Evolutionary conservation across 768 basidiomycete species (phyloP), one percentile per base, ranked within the genome.

Genomic region (Boletus rufocinnamomeus): DNA sequence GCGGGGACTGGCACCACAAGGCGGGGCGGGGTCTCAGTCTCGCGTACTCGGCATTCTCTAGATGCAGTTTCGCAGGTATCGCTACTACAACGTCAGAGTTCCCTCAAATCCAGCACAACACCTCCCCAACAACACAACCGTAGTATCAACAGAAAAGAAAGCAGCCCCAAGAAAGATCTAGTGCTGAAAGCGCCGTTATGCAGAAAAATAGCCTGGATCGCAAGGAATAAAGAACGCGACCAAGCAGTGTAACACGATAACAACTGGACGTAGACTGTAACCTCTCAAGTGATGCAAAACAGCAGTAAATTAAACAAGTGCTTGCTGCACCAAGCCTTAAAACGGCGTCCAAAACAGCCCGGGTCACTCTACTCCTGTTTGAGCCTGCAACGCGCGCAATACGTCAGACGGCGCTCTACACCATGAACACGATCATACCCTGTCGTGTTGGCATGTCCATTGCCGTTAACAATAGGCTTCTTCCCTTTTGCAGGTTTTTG

Each of bases 401-500:
- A 40, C 6, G 32, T 57, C 21, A 65, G 58, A 56, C 37, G 32
- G 27, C 19, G n/a, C 30, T 25, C 25, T 9, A 21, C 17, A 21
- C 3, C 34, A 45, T 38, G n/a, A 40, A 40, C 41, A 32, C 6
- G 30, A 40, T 51, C 72, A 19, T 62, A 77, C 74, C 66, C 71
- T 56, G 67, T 68, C 32, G 71, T 73, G 55, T 76, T 75, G 32
- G 78, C 79, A 41, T 76, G 69, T 53, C 82, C 76, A 70, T 83
- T 84, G 41, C 76, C 74, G 58, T 82, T 82, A 10, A 73, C 63
- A 54, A 62, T 50, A 10, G 58, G 25, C 21, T 58, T 66, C 68
- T 62, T 69, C 32, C 74, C 74, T 66, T 79, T 75, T 47, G 57
- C 71, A 35, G 87, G 82, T 71, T 86, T 87, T 78, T 86, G 86